Base-by-base conservation (phyloP, 495 filamentous ascomycete genomes). In the Lichenothelia convexa region DNA sequence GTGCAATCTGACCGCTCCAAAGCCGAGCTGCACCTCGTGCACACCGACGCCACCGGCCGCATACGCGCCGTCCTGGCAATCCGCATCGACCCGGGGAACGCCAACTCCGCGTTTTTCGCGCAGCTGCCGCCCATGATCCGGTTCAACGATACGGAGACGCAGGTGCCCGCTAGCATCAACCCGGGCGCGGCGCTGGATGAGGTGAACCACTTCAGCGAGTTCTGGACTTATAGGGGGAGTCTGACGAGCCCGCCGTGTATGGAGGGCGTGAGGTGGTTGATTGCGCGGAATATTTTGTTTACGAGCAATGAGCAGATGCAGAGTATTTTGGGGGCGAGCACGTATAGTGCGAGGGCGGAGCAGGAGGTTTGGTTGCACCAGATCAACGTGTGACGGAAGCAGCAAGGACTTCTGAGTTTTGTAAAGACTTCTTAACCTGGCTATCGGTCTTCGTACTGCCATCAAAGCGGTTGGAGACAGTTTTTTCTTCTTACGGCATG, bases 1-100 rank as follows among this genome's bases (percentile, higher is more conserved):
- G 48, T 56, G 4, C 30, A 40, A 22, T 38, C 40, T 32, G 51
- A 49, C 27, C 45, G 48, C 27, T 45, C 42, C 12, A 45, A 46
- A 24, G 45, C 48, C 0, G 53, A 56, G 23, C 32, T 56, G 15
- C 53, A 56, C 30, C 40, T 49, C 21, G 53, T 56, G 7, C 53
- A 56, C 40, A 43, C 48, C 17, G 40, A 54, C 31, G 44, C 35
- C 0, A 11, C 17, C 4, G 53, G 53, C 18, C 13, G 36, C 11
- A 44, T 47, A n/a, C 16, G 23, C 9, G 50, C 39, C 34, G 53
- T 56, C 12, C 39, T 56, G 1, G 50, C 48, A 12, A 47, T 56
- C 24, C 44, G 43, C 0, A 34, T 56, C 12, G 50, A 56, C 41
- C 50, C 53, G 16, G 48, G 48, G 5, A 47, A 41, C 33, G 5